Evolutionary conservation across 352 stramenopile species (phyloP).

Genomic region (Phytophthora litchii): DNA sequence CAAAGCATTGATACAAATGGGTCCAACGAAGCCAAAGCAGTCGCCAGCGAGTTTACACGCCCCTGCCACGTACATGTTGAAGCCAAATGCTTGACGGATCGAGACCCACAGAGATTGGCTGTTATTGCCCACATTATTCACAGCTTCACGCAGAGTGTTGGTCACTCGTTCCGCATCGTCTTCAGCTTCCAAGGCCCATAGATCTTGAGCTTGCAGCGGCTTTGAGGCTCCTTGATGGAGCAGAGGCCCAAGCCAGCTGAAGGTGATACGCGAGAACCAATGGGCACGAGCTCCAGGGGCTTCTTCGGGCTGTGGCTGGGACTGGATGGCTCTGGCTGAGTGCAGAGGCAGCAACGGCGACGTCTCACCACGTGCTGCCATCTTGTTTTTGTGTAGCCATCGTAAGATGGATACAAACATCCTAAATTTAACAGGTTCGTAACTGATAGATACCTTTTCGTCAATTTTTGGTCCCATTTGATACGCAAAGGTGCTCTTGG

Average conservation of each 20-base stretch:
- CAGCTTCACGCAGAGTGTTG: conserved; percentile 31
- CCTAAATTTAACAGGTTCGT: too few species aligned
- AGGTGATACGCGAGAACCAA: conserved; percentile 36
- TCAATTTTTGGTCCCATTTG: neutral
- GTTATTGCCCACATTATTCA: conserved; percentile 7
- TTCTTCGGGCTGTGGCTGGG: neutral
- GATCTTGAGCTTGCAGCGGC: conserved; percentile 46
- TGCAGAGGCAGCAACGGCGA: conserved; percentile 35
- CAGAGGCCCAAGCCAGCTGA: conserved; percentile 51
- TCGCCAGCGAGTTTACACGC: conserved; percentile 95
- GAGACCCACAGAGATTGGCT: conserved; percentile 46
- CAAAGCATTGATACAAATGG: conserved; percentile 41
- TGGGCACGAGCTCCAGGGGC: conserved; percentile 4
- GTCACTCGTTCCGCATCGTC: conserved; percentile 46
- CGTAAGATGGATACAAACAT: neutral
- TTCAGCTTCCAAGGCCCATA: conserved; percentile 42
- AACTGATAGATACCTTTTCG: too few species aligned
- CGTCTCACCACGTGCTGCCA: conserved; percentile 10
- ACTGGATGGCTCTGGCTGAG: conserved; percentile 1
- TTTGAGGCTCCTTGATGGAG: conserved; percentile 38
- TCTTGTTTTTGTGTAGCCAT: neutral
- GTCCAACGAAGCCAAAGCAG: conserved; percentile 89
- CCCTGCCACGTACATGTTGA: conserved; percentile 89
- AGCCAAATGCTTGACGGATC: conserved; percentile 79
- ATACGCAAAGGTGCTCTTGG: neutral